Base-by-base conservation (phyloP, 345 rosid species). In the Clausena lansium region DNA sequence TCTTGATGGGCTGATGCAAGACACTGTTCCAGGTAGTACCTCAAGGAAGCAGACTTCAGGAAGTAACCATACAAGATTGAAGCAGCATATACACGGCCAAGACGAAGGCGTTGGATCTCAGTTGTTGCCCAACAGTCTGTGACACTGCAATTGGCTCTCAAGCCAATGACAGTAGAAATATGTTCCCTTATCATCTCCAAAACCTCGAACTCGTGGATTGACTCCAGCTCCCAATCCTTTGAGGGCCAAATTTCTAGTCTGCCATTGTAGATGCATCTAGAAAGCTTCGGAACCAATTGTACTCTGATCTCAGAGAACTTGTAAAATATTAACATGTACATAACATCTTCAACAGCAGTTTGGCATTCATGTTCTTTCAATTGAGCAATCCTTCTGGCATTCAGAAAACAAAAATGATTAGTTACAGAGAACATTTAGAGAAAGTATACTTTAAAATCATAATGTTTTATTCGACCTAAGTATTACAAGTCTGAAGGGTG, bases 151-250 rank as follows among this genome's bases (percentile, higher is more conserved):
- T 96, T 84, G 39, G 83, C 83, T 73, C 91, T 88, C 87, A 92
- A 79, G 71, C 99, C 98, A 68, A 89, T 90, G 62, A 91, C 92
- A 47, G 91, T 79, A 35, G 85, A 78, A 5, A 96, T 90, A 47
- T 94, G 97, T 79, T 92, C 97, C 75, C 83, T 89, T 74, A 96
- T 83, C 89, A 94, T 86, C 78, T 92, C 87, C 70, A 96, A 83
- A n/a, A 83, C 76, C 75, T 96, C 98, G 15, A 84, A 70, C 85
- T 83, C 77, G 70, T 94, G 86, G 59, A 96, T 89, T 6, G 99
- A 96, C 79, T 96, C 98, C 15, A 96, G 78, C 78, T 92, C 97
- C 97, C 97, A 96, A 87, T 91, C 93, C 85, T 91, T 96, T 5
- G 97, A 57, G 35, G 97, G 99, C 89, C 88, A 89, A 76, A 94